Percentiles rank a stretch among this genome's conserved stretches.
phyloP scores from a whole-genome alignment of 176 grass and related monocot species.

The Raddia distichophylla region DNA sequence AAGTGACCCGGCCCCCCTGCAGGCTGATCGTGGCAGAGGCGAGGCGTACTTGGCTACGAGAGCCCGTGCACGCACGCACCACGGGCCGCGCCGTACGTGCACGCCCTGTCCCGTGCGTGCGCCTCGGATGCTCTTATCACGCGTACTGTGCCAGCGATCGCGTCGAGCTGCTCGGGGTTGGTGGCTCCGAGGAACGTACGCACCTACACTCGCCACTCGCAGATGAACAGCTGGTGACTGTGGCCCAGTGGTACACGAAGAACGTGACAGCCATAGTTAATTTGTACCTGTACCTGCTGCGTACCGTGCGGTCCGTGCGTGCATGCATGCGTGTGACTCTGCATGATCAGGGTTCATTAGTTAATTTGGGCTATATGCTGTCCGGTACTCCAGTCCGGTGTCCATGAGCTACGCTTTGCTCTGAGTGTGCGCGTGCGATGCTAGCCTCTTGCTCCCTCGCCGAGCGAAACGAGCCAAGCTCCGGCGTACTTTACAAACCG shows the following conservation, averaged over 20 bases:
- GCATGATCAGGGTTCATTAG: not conserved
- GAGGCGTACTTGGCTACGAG: not conserved
- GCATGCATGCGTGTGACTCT: not conserved
- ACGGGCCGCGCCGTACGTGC: not conserved
- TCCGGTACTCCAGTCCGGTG: not conserved
- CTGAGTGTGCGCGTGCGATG: not conserved
- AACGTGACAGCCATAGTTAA: too few relatives aligned
- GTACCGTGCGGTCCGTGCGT: not conserved
- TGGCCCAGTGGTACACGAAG: too few relatives aligned
- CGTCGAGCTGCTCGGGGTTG: too few relatives aligned
- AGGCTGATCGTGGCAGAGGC: not conserved
- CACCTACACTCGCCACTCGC: too few relatives aligned
- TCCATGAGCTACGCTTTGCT: not conserved
- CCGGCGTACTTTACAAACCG: not conserved
- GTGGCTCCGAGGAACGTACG: too few relatives aligned
- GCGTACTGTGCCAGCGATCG: not conserved
- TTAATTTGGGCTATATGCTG: too few relatives aligned
- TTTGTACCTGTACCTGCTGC: too few relatives aligned
- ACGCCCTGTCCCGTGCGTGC: not conserved
- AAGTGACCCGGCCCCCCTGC: conserved; percentile 9
- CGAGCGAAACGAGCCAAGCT: not conserved
- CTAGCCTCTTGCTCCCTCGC: not conserved
- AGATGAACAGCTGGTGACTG: too few relatives aligned
- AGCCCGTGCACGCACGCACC: conserved; percentile 16
- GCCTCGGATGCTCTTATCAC: conserved; percentile 15